Conservation (phyloP, 2,329 filamentous ascomycete genomes). For the Tolypocladium ophioglossoides region DNA sequence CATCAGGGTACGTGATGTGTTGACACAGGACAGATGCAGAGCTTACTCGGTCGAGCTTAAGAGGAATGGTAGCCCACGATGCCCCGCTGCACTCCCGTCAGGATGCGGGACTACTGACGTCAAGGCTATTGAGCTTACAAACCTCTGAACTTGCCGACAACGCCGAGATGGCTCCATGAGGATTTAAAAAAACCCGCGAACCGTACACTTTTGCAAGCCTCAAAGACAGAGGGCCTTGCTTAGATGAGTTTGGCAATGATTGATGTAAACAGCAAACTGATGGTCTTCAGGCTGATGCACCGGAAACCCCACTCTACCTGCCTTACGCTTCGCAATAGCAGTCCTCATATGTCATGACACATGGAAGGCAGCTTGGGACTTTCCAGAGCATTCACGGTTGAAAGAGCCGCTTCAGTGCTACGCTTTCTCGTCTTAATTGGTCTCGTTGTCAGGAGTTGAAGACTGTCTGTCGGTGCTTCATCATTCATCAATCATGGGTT, state of each 20-base stretch:
- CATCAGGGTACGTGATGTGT: slow-evolving; percentile 7
- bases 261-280: no score
- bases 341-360: background rate
- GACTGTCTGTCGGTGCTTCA: no score
- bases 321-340: background rate
- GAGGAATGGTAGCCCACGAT: background rate
- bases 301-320: background rate
- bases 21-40: no score
- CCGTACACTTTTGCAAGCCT: no score
- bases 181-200: background rate
- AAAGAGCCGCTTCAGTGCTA: background rate
- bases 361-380: background rate
- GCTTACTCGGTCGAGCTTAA: background rate
- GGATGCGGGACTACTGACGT: background rate
- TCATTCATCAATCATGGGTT: no score
- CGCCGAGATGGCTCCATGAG: background rate
- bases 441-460: no score
- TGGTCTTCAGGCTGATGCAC: no score
- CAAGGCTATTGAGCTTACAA: background rate
- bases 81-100: background rate
- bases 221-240: background rate
- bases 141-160: background rate
- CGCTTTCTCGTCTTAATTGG: background rate
- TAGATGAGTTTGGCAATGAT: background rate
- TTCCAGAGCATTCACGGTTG: no score